Percentiles rank a stretch among this genome's conserved stretches.
These are phyloP conservation scores for Phymatotrichopsis omnivora DNA, from an alignment of 2,329 filamentous ascomycete genomes.

Conservation along the genomic window DNA sequence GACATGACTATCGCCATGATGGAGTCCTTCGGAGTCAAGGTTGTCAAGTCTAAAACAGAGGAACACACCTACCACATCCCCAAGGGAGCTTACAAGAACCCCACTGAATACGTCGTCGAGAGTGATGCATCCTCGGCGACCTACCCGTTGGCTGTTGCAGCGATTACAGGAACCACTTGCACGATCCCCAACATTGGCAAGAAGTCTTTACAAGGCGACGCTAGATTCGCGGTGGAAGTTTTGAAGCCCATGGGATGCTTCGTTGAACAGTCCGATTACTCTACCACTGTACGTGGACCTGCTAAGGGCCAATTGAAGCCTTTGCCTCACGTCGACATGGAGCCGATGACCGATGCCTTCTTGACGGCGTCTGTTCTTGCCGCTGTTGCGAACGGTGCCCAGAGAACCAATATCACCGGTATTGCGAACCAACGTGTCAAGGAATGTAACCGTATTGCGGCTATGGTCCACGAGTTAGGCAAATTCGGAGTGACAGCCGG, in stretches of 20 bases:
- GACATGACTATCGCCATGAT: conserved; percentile 99
- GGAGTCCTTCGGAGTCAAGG: conserved; percentile 75
- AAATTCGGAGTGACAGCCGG: conserved; percentile 84
- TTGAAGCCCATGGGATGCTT: conserved; percentile 85
- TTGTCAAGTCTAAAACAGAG: conserved; percentile 65
- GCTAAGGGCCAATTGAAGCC: conserved; percentile 60
- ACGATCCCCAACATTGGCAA: conserved; percentile 95
- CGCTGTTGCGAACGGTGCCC: conserved; percentile 68
- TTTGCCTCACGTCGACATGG: conserved; percentile 84
- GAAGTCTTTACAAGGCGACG: conserved; percentile 84
- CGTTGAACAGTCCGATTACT: conserved; percentile 72
- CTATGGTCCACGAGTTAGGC: conserved; percentile 87
- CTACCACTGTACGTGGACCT: conserved; percentile 92
- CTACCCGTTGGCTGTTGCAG: conserved; percentile 86
- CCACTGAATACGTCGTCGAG: conserved; percentile 77
- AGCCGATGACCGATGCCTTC: conserved; percentile 98
- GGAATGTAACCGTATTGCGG: conserved; percentile 90
- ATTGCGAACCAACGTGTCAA: conserved; percentile 98
- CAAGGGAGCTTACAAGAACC: conserved; percentile 71
- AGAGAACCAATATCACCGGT: conserved; percentile 57
- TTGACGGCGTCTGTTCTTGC: conserved; percentile 87
- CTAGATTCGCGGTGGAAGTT: conserved; percentile 84
- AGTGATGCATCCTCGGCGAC: conserved; percentile 97
- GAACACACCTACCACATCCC: conserved; percentile 91
- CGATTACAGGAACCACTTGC: conserved; percentile 90